phyloP scores from a whole-genome alignment of 345 rosid species.

The Jatropha curcas region DNA sequence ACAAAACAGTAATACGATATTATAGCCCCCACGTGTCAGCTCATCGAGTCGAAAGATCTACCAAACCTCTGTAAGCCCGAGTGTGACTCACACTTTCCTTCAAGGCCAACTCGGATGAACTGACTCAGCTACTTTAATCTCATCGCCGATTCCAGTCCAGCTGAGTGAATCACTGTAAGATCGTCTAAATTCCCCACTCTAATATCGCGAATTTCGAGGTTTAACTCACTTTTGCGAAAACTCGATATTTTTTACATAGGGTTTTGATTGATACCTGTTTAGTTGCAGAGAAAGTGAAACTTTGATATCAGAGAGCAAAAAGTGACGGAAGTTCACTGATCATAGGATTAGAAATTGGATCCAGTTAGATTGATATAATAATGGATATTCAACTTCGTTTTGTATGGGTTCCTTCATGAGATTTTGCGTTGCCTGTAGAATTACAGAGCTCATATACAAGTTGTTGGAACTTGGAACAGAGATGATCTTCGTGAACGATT shows the following conservation, averaged over 20 bases:
- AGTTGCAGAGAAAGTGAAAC: background rate
- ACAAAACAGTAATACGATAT: background rate
- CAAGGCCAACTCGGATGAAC: constrained; percentile 27
- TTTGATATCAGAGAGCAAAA: background rate
- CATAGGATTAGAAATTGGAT: no score
- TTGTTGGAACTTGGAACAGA: no score
- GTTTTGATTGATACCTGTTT: constrained; percentile 17
- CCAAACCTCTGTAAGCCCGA: constrained; percentile 33
- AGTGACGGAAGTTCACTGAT: background rate
- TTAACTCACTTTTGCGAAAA: background rate
- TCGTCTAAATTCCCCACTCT: constrained; percentile 11
- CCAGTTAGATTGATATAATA: background rate
- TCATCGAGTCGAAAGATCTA: constrained; percentile 22
- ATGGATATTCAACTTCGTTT: background rate
- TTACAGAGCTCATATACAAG: no score
- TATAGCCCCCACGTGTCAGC: constrained; percentile 38
- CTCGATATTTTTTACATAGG: constrained; percentile 25
- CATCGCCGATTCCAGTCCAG: constrained; percentile 21
- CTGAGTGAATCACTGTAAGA: constrained; percentile 27
- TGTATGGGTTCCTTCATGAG: no score
- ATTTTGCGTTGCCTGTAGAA: background rate
- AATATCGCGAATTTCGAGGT: background rate
- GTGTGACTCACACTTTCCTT: constrained; percentile 39
- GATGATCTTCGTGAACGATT: background rate
- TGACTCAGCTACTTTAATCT: constrained; percentile 23